These are phyloP conservation scores for Heracleum sosnowskyi DNA, from an alignment of 129 eudicot species.

Conservation along the genomic window DNA sequence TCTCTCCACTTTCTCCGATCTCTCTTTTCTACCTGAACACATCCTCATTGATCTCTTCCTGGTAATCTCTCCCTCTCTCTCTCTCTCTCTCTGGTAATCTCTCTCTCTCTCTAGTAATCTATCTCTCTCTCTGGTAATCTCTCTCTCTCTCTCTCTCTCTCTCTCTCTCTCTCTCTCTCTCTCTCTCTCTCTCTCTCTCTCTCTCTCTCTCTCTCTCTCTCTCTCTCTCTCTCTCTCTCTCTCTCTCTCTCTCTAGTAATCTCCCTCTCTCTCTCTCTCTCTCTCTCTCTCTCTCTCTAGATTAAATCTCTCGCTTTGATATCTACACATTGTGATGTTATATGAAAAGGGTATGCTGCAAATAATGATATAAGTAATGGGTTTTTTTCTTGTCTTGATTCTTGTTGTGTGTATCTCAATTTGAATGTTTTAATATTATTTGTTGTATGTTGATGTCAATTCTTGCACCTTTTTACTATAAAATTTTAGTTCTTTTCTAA, in stretches of 20 bases:
- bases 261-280: neutral
- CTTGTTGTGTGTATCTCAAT: neutral
- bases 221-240: neutral
- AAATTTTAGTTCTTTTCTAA: neutral
- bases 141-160: neutral
- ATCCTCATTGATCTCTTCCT: constrained; percentile 63
- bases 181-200: too few species aligned
- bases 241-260: too few species aligned
- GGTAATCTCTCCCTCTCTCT: constrained; percentile 22
- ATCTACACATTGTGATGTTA: neutral
- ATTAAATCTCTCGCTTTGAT: neutral
- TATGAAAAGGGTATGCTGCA: neutral
- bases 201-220: neutral
- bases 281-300: neutral
- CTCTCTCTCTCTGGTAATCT: neutral
- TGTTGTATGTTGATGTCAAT: neutral
- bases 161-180: too few species aligned
- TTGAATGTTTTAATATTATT: neutral
- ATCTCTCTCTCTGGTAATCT: too few species aligned
- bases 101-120: too few species aligned
- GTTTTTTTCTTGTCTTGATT: neutral
- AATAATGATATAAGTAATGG: neutral
- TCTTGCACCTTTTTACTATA: neutral
- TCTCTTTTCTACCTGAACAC: constrained; percentile 65
- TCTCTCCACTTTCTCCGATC: constrained; percentile 57